Evolutionary conservation across 2,329 filamentous ascomycete genomes (phyloP).

Genomic region (Zalaria obscura): DNA sequence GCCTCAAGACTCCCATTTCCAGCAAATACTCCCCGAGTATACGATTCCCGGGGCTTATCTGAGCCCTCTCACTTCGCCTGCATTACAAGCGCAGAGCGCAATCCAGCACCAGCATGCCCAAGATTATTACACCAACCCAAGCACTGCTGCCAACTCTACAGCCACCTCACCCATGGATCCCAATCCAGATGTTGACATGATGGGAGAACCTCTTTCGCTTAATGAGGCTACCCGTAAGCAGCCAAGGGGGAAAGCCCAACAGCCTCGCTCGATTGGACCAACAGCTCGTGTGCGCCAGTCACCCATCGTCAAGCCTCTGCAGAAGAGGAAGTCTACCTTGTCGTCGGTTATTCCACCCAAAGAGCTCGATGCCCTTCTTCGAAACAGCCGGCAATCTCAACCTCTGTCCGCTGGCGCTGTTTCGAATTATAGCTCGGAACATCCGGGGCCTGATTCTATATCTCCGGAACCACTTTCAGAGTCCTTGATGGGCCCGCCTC

Average conservation of each 20-base stretch:
- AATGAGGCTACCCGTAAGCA: slow-evolving; percentile 11
- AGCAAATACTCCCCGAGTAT: slow-evolving; percentile 36
- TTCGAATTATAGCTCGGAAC: slow-evolving; percentile 12
- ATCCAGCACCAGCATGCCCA: slow-evolving; percentile 26
- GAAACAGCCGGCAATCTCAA: slow-evolving; percentile 20
- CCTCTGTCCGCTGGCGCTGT: slow-evolving; percentile 11
- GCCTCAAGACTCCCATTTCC: slow-evolving; percentile 58
- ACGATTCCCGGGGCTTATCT: slow-evolving; percentile 61
- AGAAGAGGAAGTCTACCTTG: slow-evolving; percentile 33
- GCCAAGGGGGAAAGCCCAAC: slow-evolving; percentile 32
- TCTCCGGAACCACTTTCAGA: slow-evolving; percentile 35
- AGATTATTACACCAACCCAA: slow-evolving; percentile 31
- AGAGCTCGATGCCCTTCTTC: slow-evolving; percentile 26
- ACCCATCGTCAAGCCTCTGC: slow-evolving; percentile 52
- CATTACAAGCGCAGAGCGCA: slow-evolving; percentile 55
- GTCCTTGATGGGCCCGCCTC: slow-evolving; percentile 41
- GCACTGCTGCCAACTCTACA: slow-evolving; percentile 38
- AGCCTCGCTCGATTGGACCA: slow-evolving; percentile 31
- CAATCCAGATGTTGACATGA: slow-evolving; percentile 27
- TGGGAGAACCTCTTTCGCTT: slow-evolving; percentile 19
- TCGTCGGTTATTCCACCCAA: slow-evolving; percentile 30
- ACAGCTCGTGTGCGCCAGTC: slow-evolving; percentile 48
- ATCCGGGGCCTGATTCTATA: slow-evolving; percentile 33
- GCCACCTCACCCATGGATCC: slow-evolving; percentile 33
- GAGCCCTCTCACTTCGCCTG: slow-evolving; percentile 69